These are phyloP conservation scores for Fistulifera solaris DNA, from an alignment of 108 stramenopile species.

Conservation along the genomic window DNA sequence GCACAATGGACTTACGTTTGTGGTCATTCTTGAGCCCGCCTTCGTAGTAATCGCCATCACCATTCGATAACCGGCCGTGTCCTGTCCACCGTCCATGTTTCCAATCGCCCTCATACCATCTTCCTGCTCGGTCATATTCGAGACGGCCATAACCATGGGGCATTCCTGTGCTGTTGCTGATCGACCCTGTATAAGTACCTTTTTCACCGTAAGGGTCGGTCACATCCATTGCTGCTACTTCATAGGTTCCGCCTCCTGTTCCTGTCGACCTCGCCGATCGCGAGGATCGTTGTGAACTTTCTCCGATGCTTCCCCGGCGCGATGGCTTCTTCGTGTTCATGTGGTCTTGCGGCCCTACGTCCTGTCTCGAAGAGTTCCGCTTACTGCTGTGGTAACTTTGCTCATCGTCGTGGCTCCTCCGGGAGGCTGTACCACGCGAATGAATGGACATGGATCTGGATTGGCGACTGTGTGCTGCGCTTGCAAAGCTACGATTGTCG, in stretches of 20 bases:
- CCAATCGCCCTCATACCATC: constrained; percentile 55
- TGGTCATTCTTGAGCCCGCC: constrained; percentile 47
- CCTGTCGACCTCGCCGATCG: neutral
- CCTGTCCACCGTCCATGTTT: constrained; percentile 51
- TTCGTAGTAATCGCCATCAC: constrained; percentile 49
- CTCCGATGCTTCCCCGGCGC: neutral
- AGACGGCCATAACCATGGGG: constrained; percentile 44
- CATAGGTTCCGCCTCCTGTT: constrained; percentile 5
- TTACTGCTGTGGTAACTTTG: neutral
- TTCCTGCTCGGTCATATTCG: constrained; percentile 41
- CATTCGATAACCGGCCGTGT: constrained; percentile 31
- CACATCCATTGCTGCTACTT: constrained; percentile 26
- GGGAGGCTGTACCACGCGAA: neutral
- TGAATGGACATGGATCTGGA: neutral
- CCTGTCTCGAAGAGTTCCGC: neutral
- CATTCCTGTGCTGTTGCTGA: constrained; percentile 38
- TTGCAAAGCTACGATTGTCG: constrained; percentile 6
- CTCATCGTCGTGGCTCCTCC: neutral
- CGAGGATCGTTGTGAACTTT: neutral
- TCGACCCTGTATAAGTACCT: constrained; percentile 36
- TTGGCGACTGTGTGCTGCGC: neutral
- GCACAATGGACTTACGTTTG: constrained; percentile 8
- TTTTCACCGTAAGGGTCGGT: constrained; percentile 48
- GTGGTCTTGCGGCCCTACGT: neutral
- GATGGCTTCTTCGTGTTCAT: constrained; percentile 3